Conservation (phyloP, 352 stramenopile species). For the Pythium periplocum region DNA sequence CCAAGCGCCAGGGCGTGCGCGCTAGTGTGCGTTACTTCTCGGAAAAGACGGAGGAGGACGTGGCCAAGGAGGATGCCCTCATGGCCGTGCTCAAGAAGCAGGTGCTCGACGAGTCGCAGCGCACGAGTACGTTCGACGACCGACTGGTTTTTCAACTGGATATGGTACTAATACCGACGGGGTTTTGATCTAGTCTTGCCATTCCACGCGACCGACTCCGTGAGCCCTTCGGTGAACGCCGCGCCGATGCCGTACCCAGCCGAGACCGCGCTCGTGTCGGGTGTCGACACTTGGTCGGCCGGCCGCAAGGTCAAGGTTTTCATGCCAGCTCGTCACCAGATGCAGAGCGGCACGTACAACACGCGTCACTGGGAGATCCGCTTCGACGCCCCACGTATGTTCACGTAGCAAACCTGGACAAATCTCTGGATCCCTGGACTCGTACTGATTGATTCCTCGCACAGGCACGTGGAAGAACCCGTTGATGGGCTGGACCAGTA, state of each 20-base stretch:
- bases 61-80: conserved; percentile 47
- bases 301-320: conserved; percentile 71
- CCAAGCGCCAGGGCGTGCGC: conserved; percentile 8
- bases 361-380: conserved; percentile 85
- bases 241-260: conserved; percentile 53
- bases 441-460: background rate
- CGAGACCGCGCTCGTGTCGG: conserved; percentile 59
- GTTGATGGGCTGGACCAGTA: conserved; percentile 93
- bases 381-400: conserved; percentile 46
- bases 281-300: conserved; percentile 50
- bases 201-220: conserved; percentile 44
- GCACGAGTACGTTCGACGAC: conserved; percentile 35
- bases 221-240: conserved; percentile 41
- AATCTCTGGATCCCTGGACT: no score
- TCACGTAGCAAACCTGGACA: background rate
- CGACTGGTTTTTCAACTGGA: no score
- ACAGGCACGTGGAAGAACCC: conserved; percentile 86
- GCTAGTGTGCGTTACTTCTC: conserved; percentile 35
- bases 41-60: conserved; percentile 36
- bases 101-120: conserved; percentile 35
- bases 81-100: conserved; percentile 36
- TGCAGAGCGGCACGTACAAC: conserved; percentile 80
- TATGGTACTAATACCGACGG: no score
- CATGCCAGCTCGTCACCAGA: conserved; percentile 76
- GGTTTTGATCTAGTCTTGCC: conserved; percentile 38